These are phyloP conservation scores for Coffea eugenioides DNA, from an alignment of 257 asterid genomes.

Conservation along the genomic window DNA sequence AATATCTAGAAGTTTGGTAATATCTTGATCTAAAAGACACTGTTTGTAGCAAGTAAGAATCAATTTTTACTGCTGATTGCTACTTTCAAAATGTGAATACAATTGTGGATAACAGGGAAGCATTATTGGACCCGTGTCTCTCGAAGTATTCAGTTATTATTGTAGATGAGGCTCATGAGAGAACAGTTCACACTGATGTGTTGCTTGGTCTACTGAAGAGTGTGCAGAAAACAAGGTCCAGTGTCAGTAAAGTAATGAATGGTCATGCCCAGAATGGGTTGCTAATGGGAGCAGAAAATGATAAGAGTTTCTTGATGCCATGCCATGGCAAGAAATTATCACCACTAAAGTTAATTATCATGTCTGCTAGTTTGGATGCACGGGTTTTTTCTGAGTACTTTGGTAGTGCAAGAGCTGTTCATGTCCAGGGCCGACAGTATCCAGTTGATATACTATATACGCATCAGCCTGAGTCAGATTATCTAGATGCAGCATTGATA, in stretches of 20 bases:
- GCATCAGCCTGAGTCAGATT: conserved; percentile 83
- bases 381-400: conserved; percentile 76
- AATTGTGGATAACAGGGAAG: conserved; percentile 62
- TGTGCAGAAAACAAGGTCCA: conserved; percentile 72
- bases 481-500: conserved; percentile 82
- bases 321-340: conserved; percentile 43
- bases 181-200: conserved; percentile 97
- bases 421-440: conserved; percentile 85
- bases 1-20: neutral
- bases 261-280: conserved; percentile 36
- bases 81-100: conserved; percentile 4
- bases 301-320: conserved; percentile 36
- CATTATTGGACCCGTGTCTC: conserved; percentile 81
- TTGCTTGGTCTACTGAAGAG: conserved; percentile 86
- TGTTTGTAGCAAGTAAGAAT: too few species aligned
- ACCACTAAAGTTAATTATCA: conserved; percentile 79
- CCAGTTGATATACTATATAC: conserved; percentile 81
- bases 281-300: conserved; percentile 31
- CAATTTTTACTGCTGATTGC: neutral
- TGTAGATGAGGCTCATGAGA: conserved; percentile 98
- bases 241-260: conserved; percentile 26
- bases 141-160: conserved; percentile 89
- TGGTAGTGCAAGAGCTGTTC: conserved; percentile 95
- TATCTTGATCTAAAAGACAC: neutral
- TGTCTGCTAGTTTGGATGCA: conserved; percentile 99